phyloP scores from a whole-genome alignment of 805 yeast genomes.

The Candida fluviatilis region DNA sequence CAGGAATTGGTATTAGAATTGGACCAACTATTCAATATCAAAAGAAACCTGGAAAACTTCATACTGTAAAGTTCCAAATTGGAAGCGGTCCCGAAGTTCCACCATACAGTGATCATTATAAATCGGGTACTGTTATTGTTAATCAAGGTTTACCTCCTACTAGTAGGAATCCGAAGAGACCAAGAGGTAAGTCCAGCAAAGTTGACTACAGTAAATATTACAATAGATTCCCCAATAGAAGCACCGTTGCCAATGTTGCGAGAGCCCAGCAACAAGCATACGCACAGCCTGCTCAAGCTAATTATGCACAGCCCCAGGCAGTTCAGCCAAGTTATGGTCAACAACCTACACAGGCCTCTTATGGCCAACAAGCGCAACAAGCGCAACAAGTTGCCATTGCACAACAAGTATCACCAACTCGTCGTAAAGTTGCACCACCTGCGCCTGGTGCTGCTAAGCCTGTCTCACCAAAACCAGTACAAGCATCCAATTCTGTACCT shows the following conservation, averaged over 20 bases:
- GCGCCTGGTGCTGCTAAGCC: slow-evolving; percentile 13
- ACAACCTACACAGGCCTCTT: slow-evolving; percentile 8
- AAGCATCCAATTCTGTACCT: slow-evolving; percentile 8
- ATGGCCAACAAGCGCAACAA: slow-evolving; percentile 6
- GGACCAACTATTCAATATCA: slow-evolving; percentile 75
- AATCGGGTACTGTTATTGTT: slow-evolving; percentile 83
- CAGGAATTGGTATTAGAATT: slow-evolving; percentile 56
- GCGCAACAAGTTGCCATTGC: slow-evolving; percentile 6
- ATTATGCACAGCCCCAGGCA: slow-evolving; percentile 17
- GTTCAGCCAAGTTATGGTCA: slow-evolving; percentile 12
- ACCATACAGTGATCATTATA: slow-evolving; percentile 65
- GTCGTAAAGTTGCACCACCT: slow-evolving; percentile 14
- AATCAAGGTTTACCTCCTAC: slow-evolving; percentile 73
- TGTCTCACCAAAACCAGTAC: slow-evolving; percentile 9
- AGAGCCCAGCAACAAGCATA: slow-evolving; percentile 19
- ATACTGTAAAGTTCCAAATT: slow-evolving; percentile 63
- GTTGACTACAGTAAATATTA: slow-evolving; percentile 43
- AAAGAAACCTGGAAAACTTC: slow-evolving; percentile 86
- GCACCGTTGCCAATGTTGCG: slow-evolving; percentile 6
- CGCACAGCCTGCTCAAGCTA: slow-evolving; percentile 17
- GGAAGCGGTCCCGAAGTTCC: slow-evolving; percentile 59
- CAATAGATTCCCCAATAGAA: slow-evolving; percentile 18
- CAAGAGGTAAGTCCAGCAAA: slow-evolving; percentile 47
- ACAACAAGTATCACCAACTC: slow-evolving; percentile 6
- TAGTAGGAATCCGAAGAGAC: slow-evolving; percentile 69